Conservation (phyloP, 495 filamentous ascomycete genomes). For the Aspergillus nidulans region DNA sequence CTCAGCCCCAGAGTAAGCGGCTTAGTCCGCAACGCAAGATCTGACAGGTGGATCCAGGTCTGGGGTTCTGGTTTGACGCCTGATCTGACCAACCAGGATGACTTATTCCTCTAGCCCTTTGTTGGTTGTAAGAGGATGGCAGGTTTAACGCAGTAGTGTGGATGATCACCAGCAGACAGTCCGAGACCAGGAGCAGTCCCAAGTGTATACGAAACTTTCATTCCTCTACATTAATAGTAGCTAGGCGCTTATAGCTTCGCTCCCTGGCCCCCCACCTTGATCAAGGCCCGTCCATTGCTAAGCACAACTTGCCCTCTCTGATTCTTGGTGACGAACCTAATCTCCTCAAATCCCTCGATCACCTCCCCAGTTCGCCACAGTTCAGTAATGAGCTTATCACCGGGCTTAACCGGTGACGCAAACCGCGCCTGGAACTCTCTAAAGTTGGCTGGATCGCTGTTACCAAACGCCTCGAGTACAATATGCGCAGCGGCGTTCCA, state of each 20-base stretch:
- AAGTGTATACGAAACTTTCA: no score
- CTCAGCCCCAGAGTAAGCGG: not conserved
- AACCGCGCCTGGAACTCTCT: constrained; percentile 86
- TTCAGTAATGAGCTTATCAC: constrained; percentile 49
- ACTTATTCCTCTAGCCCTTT: no score
- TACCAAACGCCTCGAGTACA: constrained; percentile 67
- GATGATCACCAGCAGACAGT: no score
- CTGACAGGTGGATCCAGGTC: no score
- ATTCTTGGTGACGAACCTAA: constrained; percentile 67
- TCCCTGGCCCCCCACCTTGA: not conserved
- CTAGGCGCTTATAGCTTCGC: constrained; percentile 1
- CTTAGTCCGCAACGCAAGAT: not conserved
- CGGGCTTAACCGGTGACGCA: constrained; percentile 75
- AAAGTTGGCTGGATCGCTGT: constrained; percentile 71
- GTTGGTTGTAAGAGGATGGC: no score
- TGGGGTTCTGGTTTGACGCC: no score
- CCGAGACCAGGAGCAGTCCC: no score
- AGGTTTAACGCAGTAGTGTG: no score
- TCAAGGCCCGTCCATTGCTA: constrained; percentile 64
- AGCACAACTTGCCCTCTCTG: constrained; percentile 72
- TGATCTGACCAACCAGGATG: no score
- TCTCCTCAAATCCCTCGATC: constrained; percentile 69
- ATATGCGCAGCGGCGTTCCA: constrained; percentile 79
- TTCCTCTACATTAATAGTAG: no score
- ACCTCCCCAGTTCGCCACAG: constrained; percentile 52